phyloP scores from a whole-genome alignment of 345 rosid genomes.

The Salix purpurea region DNA sequence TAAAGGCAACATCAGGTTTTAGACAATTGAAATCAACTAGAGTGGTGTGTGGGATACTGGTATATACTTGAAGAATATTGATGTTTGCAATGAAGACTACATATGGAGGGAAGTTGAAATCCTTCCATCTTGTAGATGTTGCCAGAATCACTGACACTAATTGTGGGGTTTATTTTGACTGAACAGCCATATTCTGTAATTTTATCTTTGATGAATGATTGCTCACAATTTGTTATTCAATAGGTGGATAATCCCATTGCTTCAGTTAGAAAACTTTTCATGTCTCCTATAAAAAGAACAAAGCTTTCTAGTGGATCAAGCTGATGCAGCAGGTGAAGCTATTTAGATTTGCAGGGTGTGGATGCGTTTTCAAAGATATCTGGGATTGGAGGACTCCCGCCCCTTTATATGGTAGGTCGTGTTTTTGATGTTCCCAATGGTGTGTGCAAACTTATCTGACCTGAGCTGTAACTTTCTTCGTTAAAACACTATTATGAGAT shows the following conservation, averaged over 20 bases:
- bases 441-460: background rate
- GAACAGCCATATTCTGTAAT: background rate
- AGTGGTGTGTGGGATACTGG: background rate
- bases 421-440: background rate
- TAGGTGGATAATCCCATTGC: slow-evolving; percentile 79
- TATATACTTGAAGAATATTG: background rate
- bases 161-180: background rate
- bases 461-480: background rate
- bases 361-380: background rate
- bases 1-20: background rate
- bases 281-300: slow-evolving; percentile 50
- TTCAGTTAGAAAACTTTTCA: slow-evolving; percentile 67
- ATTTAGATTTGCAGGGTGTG: slow-evolving; percentile 9
- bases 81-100: background rate
- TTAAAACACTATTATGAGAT: background rate
- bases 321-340: slow-evolving; percentile 13
- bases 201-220: background rate
- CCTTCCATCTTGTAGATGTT: background rate
- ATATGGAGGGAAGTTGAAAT: background rate
- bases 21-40: background rate
- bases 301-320: slow-evolving; percentile 33
- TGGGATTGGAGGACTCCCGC: background rate
- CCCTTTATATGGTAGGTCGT: background rate
- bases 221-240: background rate
- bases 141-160: background rate